Percentiles rank a stretch among this genome's conserved stretches.
phyloP scores from a whole-genome alignment of 2,329 filamentous ascomycete genomes.

The Biscogniauxia mediterranea region DNA sequence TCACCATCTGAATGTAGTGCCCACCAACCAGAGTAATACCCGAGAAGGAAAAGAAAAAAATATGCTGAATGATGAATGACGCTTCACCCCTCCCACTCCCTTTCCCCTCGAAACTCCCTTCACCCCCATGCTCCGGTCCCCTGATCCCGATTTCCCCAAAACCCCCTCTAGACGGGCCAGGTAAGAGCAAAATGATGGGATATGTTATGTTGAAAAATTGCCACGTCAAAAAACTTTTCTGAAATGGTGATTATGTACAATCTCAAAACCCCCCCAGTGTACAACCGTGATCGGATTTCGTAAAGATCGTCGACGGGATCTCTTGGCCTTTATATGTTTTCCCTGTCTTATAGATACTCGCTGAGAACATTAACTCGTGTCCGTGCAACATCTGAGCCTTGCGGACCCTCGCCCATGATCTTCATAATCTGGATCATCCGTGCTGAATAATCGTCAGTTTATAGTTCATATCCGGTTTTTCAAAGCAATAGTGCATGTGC shows the following conservation, averaged over 20 bases:
- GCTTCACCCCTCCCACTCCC: too few relatives aligned
- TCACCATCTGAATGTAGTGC: too few relatives aligned
- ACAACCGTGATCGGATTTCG: neutral
- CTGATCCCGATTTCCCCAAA: too few relatives aligned
- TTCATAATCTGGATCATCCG: slow-evolving; percentile 65
- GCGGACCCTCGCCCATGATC: slow-evolving; percentile 52
- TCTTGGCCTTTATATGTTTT: neutral
- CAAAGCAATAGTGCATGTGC: neutral
- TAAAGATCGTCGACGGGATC: neutral
- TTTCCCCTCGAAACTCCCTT: too few relatives aligned
- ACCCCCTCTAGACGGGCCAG: too few relatives aligned
- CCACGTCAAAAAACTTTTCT: neutral
- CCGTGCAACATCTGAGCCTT: slow-evolving; percentile 57
- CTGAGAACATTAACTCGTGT: slow-evolving; percentile 59
- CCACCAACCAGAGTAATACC: too few relatives aligned
- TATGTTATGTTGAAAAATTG: neutral
- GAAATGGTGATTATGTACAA: slow-evolving; percentile 13
- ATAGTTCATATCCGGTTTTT: neutral
- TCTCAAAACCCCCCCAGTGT: neutral
- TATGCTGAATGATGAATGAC: too few relatives aligned
- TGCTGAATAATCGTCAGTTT: slow-evolving; percentile 36
- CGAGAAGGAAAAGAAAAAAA: too few relatives aligned
- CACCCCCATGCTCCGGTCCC: too few relatives aligned
- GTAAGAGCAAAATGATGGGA: too few relatives aligned
- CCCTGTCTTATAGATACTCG: slow-evolving; percentile 43